These are phyloP conservation scores for Podospora pseudocomata DNA, from an alignment of 495 filamentous ascomycete genomes.

Conservation along the genomic window DNA sequence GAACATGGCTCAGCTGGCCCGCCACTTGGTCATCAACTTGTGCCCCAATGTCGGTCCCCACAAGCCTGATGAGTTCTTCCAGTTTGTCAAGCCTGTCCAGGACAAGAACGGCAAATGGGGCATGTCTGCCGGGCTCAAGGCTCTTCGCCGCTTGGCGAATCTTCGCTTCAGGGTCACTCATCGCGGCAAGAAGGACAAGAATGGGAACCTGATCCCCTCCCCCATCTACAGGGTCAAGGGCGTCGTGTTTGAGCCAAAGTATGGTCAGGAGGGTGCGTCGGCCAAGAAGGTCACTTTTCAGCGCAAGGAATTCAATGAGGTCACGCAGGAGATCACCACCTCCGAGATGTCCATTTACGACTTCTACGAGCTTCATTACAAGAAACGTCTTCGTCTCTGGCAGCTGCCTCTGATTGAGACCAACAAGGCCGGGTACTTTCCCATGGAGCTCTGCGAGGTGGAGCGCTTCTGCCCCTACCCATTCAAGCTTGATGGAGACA, in stretches of 20 bases:
- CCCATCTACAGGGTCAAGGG: slow-evolving; percentile 61
- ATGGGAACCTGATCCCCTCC: too few species aligned
- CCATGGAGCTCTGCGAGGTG: slow-evolving; percentile 66
- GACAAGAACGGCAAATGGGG: slow-evolving; percentile 2
- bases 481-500: slow-evolving; percentile 67
- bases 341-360: slow-evolving; percentile 42
- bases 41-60: slow-evolving; percentile 15
- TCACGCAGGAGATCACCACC: too few species aligned
- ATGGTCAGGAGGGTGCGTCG: slow-evolving; percentile 41
- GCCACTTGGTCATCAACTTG: slow-evolving; percentile 22
- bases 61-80: slow-evolving; percentile 14
- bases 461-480: slow-evolving; percentile 66
- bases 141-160: slow-evolving; percentile 56
- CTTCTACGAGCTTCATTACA: slow-evolving; percentile 68
- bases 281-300: slow-evolving; percentile 58
- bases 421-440: slow-evolving; percentile 62
- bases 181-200: slow-evolving; percentile 41
- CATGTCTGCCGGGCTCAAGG: slow-evolving; percentile 42
- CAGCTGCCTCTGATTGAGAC: slow-evolving; percentile 67
- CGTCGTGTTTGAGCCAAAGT: slow-evolving; percentile 41
- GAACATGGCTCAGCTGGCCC: slow-evolving; percentile 30
- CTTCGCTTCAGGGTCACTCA: slow-evolving; percentile 66
- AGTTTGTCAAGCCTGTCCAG: slow-evolving; percentile 24
- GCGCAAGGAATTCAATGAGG: slow-evolving; percentile 27
- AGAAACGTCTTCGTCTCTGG: slow-evolving; percentile 49